Evolutionary conservation across 768 basidiomycete species (phyloP).

Genomic region (Trametes cingulata): DNA sequence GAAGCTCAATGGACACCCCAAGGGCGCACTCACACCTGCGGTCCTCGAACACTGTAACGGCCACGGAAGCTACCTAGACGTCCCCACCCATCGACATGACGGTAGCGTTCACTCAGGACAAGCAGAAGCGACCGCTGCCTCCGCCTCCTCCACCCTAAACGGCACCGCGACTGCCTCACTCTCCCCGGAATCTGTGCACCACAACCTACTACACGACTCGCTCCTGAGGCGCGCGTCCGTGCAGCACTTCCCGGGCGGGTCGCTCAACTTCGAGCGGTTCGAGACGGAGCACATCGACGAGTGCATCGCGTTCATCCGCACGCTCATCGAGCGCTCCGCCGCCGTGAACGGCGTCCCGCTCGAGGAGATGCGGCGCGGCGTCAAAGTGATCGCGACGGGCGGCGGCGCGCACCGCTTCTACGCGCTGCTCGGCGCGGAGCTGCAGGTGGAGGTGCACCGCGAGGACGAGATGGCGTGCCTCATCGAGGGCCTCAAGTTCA

Average conservation of each 20-base stretch:
- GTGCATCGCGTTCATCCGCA: conserved; percentile 84
- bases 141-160: conserved; percentile 21
- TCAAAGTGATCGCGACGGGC: conserved; percentile 98
- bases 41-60: conserved; percentile 44
- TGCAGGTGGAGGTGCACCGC: conserved; percentile 81
- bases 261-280: conserved; percentile 96
- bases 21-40: conserved; percentile 82
- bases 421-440: conserved; percentile 68
- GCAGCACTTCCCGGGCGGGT: conserved; percentile 90
- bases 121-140: conserved; percentile 7
- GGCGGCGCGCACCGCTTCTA: conserved; percentile 97
- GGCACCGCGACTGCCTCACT: conserved; percentile 38
- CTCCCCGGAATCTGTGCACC: conserved; percentile 35
- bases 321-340: conserved; percentile 85
- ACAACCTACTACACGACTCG: conserved; percentile 55
- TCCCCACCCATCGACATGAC: conserved; percentile 17
- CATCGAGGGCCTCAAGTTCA: conserved; percentile 94
- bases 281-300: conserved; percentile 86
- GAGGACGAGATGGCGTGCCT: conserved; percentile 99
- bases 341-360: conserved; percentile 82
- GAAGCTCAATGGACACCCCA: conserved; percentile 44
- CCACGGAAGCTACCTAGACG: conserved; percentile 8
- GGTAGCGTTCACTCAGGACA: not conserved
- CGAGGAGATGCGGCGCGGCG: conserved; percentile 86
- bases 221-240: conserved; percentile 71